Percentiles rank a stretch among this genome's conserved stretches.
Conservation (phyloP, 2,329 filamentous ascomycete genomes). For the Chaetomiaceae sp. region DNA sequence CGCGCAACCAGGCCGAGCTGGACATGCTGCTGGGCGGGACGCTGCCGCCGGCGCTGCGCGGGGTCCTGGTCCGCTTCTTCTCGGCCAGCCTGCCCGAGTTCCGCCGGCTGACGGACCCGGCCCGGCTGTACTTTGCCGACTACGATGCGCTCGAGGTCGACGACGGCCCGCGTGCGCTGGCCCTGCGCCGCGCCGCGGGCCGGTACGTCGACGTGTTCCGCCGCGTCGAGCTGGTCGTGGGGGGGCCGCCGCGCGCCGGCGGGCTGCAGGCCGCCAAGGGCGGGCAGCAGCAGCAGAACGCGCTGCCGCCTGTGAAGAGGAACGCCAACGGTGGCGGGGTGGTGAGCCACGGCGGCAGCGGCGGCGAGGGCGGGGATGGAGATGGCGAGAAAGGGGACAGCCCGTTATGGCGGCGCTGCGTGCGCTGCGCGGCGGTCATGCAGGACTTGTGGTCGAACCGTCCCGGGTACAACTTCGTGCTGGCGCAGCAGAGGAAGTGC, state of each 20-base stretch:
- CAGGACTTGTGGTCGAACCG: constrained; percentile 47
- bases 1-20: constrained; percentile 46
- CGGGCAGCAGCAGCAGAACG: neutral
- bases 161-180: constrained; percentile 47
- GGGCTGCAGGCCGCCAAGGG: neutral
- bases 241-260: neutral
- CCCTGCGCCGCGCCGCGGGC: constrained; percentile 31
- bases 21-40: constrained; percentile 44
- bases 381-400: too few species aligned
- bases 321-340: neutral
- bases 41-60: constrained; percentile 42
- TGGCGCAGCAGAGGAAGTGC: constrained; percentile 50
- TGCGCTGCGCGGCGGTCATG: constrained; percentile 60
- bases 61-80: constrained; percentile 61
- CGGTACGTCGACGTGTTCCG: constrained; percentile 52
- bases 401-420: constrained; percentile 41
- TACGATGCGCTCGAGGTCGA: constrained; percentile 62
- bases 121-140: constrained; percentile 66
- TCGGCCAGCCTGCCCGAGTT: constrained; percentile 52
- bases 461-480: constrained; percentile 47
- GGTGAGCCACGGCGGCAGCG: neutral
- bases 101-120: constrained; percentile 54
- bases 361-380: constrained; percentile 16
- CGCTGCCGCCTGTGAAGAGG: neutral
- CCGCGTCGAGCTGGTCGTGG: constrained; percentile 45